A percentile compares a stretch with the other conserved stretches of the same genome.
phyloP scores from a whole-genome alignment of 73 alveolate genomes.

The Tetrahymena thermophila region DNA sequence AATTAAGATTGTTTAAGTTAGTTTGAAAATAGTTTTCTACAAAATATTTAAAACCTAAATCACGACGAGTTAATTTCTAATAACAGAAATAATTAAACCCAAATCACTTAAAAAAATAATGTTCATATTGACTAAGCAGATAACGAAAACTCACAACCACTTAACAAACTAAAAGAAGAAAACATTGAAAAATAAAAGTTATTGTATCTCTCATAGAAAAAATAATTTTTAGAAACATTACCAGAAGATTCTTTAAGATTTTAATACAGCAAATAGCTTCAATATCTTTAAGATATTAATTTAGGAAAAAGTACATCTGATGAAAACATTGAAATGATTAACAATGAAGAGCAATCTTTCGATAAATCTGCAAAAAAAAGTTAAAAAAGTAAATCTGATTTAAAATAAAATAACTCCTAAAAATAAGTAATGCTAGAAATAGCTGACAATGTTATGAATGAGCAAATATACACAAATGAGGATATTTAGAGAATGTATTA shows the following conservation, averaged over 20 bases:
- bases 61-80: not conserved
- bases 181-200: not conserved
- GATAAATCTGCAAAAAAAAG: not conserved
- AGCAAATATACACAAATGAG: not conserved
- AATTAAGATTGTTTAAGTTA: not conserved
- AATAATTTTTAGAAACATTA: not conserved
- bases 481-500: not conserved
- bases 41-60: not conserved
- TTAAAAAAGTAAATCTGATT: not conserved
- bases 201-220: not conserved
- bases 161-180: not conserved
- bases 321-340: not conserved
- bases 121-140: not conserved
- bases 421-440: not conserved
- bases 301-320: not conserved
- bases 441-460: not conserved
- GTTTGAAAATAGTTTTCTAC: not conserved
- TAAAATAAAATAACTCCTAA: too few species aligned
- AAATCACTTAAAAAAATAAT: not conserved
- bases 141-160: not conserved
- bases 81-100: not conserved
- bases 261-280: not conserved
- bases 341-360: not conserved
- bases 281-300: not conserved
- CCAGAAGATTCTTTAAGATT: not conserved